These are phyloP conservation scores for Vanilla planifolia DNA, from an alignment of 106 monocot species.

Conservation along the genomic window DNA sequence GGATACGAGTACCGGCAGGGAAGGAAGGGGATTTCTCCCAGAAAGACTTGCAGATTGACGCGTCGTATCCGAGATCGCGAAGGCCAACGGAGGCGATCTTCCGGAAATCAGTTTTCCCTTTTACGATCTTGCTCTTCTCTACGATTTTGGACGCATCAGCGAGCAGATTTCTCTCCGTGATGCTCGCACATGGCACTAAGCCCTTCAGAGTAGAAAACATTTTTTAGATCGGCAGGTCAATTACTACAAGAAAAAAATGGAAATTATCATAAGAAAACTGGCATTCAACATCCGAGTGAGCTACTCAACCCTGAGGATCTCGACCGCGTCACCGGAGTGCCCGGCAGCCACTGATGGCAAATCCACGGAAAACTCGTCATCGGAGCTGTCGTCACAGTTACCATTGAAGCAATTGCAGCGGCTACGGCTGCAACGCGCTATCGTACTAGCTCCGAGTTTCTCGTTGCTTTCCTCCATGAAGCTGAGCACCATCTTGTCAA, in stretches of 20 bases:
- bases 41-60: constrained; percentile 49
- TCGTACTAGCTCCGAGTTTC: constrained; percentile 8
- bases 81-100: constrained; percentile 32
- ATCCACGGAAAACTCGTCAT: constrained; percentile 42
- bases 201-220: constrained; percentile 10
- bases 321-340: constrained; percentile 17
- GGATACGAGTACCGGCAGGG: constrained; percentile 40
- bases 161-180: constrained; percentile 55
- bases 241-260: not conserved
- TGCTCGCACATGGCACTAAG: constrained; percentile 35
- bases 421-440: constrained; percentile 24
- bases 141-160: constrained; percentile 39
- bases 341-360: not conserved
- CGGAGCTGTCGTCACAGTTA: constrained; percentile 55
- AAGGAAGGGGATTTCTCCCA: constrained; percentile 50
- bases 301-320: constrained; percentile 46
- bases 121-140: constrained; percentile 24
- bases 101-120: constrained; percentile 9
- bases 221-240: constrained; percentile 2
- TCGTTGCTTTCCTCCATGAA: constrained; percentile 73
- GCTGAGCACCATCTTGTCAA: constrained; percentile 74
- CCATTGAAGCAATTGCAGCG: constrained; percentile 88
- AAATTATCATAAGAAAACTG: not conserved
- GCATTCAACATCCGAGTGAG: too few species aligned
- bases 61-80: constrained; percentile 42